Base-by-base conservation (phyloP, 108 stramenopile species). In the Nitzschia sp. region DNA sequence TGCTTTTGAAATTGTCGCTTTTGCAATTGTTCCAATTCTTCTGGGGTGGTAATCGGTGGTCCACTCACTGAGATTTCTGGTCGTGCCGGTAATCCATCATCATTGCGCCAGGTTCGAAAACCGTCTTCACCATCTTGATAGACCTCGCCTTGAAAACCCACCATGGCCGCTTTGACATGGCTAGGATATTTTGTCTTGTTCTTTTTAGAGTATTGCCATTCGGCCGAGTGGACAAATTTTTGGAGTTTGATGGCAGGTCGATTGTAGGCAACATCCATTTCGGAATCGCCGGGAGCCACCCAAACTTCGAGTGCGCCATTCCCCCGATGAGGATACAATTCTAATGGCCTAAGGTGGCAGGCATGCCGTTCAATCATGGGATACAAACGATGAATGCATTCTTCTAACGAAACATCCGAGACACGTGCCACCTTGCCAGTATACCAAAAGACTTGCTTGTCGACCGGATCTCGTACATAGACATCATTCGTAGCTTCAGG, bases 121-220 rank as follows among this genome's bases (percentile, higher is more conserved):
- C 93, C 93, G 30, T 86, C 83, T 33, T 76, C 77, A 8, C 69
- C 82, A 33, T 75, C 78, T 21, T 84, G 74, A 63, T 90, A 90
- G n/a, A 88, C 46, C 75, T 94, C 90, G 17, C 90, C 90, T 45
- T 84, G 85, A 68, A 94, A 94, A 15, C 93, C 93, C 64, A 94
- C 68, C 45, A 85, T 63, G 19, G 65, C 59, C 42, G 62, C 72
- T 32, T 81, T 85, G 45, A 94, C 71, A 21, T 56, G 61, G 1
- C 1, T 9, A 24, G 61, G 61, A 62, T 42, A 62, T 25, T 42
- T 5, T 0, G 61, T 1, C 8, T 42, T 42, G n/a, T 51, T 51
- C 13, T 51, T 51, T 4, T 8, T 19, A 11, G n/a, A 19, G 33
- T 42, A 62, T 2, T 34, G 32, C 24, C 61, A 34, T 25, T 62